Conservation (phyloP, 305 asterid genomes). For the Solanum hybrid region DNA sequence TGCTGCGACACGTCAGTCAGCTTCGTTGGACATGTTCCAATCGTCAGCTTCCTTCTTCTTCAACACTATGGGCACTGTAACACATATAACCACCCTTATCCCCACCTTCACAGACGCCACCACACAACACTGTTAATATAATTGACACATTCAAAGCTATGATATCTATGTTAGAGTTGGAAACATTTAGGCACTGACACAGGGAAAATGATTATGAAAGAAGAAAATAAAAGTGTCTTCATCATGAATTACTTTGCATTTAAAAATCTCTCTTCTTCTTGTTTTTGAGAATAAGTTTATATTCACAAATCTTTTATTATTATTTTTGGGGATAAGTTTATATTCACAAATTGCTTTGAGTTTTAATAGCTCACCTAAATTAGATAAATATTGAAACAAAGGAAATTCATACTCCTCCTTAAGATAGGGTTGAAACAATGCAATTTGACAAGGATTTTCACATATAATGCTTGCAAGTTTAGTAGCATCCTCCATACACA, state of each 20-base stretch:
- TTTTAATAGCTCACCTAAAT: neutral
- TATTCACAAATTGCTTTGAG: neutral
- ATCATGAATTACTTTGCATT: neutral
- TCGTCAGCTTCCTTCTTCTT: too few relatives aligned
- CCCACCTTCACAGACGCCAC: neutral
- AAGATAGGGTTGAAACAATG: too few relatives aligned
- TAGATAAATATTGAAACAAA: too few relatives aligned
- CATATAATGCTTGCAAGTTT: neutral
- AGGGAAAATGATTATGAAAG: neutral
- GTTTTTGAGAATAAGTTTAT: neutral
- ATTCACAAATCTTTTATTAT: too few relatives aligned
- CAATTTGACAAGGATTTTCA: neutral
- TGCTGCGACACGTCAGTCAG: too few relatives aligned
- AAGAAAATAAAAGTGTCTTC: neutral
- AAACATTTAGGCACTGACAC: neutral
- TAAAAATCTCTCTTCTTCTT: neutral
- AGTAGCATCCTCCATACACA: neutral
- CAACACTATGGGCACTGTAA: neutral
- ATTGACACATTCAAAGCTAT: neutral
- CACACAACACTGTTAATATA: neutral
- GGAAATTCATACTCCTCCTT: neutral
- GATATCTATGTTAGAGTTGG: neutral
- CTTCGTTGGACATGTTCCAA: too few relatives aligned
- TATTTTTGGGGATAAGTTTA: neutral
- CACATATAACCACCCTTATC: neutral